Conservation (phyloP, 2,329 filamentous ascomycete genomes). For the Leptoxyphium fumago region DNA sequence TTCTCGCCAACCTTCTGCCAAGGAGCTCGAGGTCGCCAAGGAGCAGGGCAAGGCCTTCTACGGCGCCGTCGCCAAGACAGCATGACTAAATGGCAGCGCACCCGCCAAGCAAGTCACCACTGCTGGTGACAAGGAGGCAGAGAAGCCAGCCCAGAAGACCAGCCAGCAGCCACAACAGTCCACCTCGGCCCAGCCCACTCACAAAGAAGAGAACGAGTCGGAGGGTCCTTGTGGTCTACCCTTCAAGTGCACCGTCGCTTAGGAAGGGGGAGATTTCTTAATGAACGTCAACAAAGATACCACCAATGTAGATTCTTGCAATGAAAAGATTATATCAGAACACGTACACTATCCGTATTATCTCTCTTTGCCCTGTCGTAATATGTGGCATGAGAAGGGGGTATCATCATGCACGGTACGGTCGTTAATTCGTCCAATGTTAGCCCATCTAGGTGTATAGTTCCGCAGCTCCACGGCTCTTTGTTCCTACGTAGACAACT, state of each 20-base stretch:
- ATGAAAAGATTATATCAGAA: no score
- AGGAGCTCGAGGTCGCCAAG: conserved; percentile 66
- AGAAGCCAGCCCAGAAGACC: conserved; percentile 5
- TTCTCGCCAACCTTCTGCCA: conserved; percentile 59
- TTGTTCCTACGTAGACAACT: no score
- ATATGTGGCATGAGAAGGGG: no score
- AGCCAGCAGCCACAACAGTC: conserved; percentile 17
- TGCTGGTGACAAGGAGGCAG: conserved; percentile 2
- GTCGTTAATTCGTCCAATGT: no score
- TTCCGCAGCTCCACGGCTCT: no score
- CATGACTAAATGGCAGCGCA: conserved; percentile 60
- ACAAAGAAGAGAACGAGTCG: conserved; percentile 33
- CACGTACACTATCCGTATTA: no score
- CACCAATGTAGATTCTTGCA: no score
- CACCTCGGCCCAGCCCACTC: conserved; percentile 17
- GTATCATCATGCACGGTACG: no score
- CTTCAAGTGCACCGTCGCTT: conserved; percentile 56
- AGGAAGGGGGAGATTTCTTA: conserved; percentile 7
- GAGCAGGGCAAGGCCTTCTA: conserved; percentile 81
- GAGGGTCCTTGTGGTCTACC: conserved; percentile 68
- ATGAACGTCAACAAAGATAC: conserved; percentile 1
- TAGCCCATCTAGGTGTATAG: no score
- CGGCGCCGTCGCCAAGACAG: conserved; percentile 55
- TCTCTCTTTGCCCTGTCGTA: no score
- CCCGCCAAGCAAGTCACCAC: conserved; percentile 14